A percentile compares a stretch with the other conserved stretches of the same genome.
phyloP scores from a whole-genome alignment of 345 rosid genomes.

The Citrus maxima region DNA sequence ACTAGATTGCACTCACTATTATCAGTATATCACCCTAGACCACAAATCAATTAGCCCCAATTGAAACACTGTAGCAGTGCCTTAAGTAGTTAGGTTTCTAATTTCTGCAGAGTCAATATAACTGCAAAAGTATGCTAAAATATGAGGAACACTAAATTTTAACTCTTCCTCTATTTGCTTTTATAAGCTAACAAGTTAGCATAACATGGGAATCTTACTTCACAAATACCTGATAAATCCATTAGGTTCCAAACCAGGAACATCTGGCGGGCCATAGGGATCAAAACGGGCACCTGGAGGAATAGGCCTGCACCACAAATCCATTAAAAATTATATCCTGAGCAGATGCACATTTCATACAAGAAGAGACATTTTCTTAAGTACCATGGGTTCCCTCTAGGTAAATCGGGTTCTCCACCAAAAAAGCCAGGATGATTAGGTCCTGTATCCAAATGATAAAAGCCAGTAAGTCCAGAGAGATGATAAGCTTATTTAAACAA shows the following conservation, averaged over 20 bases:
- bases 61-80: background rate
- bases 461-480: background rate
- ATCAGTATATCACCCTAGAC: background rate
- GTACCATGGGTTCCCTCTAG: slow-evolving; percentile 54
- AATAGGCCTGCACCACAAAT: slow-evolving; percentile 45
- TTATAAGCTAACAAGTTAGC: background rate
- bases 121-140: background rate
- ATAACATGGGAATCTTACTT: background rate
- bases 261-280: slow-evolving; percentile 83
- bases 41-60: background rate
- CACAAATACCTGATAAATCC: slow-evolving; percentile 60
- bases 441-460: slow-evolving; percentile 48
- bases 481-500: background rate
- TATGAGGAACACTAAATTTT: background rate
- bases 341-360: background rate
- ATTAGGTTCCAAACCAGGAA: slow-evolving; percentile 82
- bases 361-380: slow-evolving; percentile 7
- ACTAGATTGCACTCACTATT: background rate
- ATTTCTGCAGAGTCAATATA: background rate
- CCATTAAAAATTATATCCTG: background rate
- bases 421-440: slow-evolving; percentile 69
- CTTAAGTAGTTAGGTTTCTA: background rate
- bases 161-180: background rate
- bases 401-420: slow-evolving; percentile 37
- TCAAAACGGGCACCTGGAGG: slow-evolving; percentile 97